Evolutionary conservation across 2,329 filamentous ascomycete genomes (phyloP), one percentile per base, ranked within the genome.

Genomic region (Monosporascus sp.): DNA sequence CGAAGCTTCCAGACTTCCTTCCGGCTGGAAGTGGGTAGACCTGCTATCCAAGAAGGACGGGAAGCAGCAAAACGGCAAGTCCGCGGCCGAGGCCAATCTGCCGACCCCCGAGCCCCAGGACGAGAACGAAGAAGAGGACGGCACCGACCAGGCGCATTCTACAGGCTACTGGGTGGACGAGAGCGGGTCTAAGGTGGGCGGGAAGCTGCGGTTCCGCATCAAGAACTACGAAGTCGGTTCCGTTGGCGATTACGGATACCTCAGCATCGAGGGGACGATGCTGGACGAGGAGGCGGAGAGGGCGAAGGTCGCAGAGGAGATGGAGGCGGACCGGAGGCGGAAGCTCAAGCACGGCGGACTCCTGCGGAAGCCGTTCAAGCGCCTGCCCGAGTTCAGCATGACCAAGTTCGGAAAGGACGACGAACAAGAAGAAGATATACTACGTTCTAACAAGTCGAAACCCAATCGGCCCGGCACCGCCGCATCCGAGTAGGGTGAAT

Each of bases 261-360:
- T 96, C 56, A 91, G 87, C 61, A 86, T 97, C 57, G 88, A 94
- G 68, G 93, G 92, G 26, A 95, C 89, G n/a, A 86, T 96, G 80
- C 73, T 96, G 49, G 77, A 79, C 47, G 80, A 80, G 44, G 80
- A 82, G 20, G 86, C 85, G 24, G 91, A 95, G 71, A 75, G 72
- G 59, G 72, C 74, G 26, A 72, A 88, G 31, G 73, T 82, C 47
- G 75, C 77, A 8, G 75, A 81, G 55, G 82, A 87, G 65, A 72
- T 70, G 61, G 69, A 74, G 60, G 49, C 58, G 53, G 60, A 71
- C 52, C 67, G 70, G 60, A 64, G 67, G 43, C 68, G 71, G 35
- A 68, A 66, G 28, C 67, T 70, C 22, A 72, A 62, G 55, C 68
- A 70, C 59, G 73, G 69, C 52, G 65, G 68, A 17, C 58, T 64